Evolutionary conservation across 768 basidiomycete genomes (phyloP), one percentile per base, ranked within the genome.

Genomic region (Suillus americanus): DNA sequence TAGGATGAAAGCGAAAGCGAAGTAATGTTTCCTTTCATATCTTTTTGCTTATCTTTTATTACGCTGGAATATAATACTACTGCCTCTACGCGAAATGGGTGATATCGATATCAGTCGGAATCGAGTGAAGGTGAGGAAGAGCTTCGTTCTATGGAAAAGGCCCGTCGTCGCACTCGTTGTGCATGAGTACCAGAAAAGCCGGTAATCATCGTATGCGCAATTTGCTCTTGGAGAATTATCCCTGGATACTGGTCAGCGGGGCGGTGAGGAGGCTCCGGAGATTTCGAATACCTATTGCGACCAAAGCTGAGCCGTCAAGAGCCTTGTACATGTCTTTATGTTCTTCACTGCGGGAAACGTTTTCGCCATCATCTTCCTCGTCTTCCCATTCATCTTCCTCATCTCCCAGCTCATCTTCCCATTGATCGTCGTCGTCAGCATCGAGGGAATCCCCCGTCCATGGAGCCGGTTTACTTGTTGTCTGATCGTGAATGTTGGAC

Each of bases 261-360:
- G 60, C 14, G 18, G 41, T 37, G 40, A 23, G 25, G 38, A 40
- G 38, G n/a, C n/a, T n/a, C n/a, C 20, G 37, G 6, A 33, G 23
- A 30, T 30, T 55, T 23, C 25, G 76, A 81, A 28, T 40, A 91
- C 91, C 89, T 66, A 93, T 80, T 3, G 85, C 89, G 74, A 92
- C 79, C 51, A 92, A 80, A 4, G 89, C 89, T 12, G 88, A 87
- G 5, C 91, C 91, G 68, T 91, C 88, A 66, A 91, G 79, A 3
- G 84, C 80, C 69, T 83, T 89, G 72, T 92, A 92, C 91, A 93
- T 92, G 67, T 91, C 89, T 66, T 80, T 69, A 62, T 63, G 62
- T 25, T 60, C 9, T 23, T 69, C 69, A 3, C 54, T 51, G 25
- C 23, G 57, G 4, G 56, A 50, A 13, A 48, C 64, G 25, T 68